Conservation (phyloP, 805 yeast species). For the Metschnikowia sp. region DNA sequence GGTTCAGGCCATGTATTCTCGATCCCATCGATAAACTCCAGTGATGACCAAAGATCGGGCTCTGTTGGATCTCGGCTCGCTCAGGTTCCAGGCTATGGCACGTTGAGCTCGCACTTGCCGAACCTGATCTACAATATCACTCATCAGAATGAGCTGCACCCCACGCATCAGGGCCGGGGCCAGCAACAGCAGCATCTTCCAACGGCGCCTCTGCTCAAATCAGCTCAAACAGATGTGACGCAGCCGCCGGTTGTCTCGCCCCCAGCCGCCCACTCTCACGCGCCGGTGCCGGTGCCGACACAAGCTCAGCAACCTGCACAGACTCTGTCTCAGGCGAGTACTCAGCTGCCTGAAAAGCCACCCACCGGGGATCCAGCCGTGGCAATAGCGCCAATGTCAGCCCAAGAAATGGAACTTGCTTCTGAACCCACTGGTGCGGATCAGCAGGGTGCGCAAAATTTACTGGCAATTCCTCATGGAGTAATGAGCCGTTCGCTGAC, state of each 20-base stretch:
- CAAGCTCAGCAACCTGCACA: slow-evolving; percentile 18
- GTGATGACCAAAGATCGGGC: slow-evolving; percentile 23
- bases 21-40: slow-evolving; percentile 46
- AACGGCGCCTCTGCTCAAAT: background rate
- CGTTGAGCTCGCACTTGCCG: slow-evolving; percentile 18
- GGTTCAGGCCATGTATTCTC: slow-evolving; percentile 44
- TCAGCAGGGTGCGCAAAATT: slow-evolving; percentile 8
- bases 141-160: slow-evolving; percentile 27
- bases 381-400: slow-evolving; percentile 5
- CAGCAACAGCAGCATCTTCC: slow-evolving; percentile 7
- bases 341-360: slow-evolving; percentile 16
- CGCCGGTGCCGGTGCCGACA: slow-evolving; percentile 17
- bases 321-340: slow-evolving; percentile 19
- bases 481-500: slow-evolving; percentile 42
- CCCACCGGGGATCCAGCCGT: slow-evolving; percentile 9
- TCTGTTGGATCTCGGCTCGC: slow-evolving; percentile 13
- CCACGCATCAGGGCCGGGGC: background rate
- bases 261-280: slow-evolving; percentile 8
- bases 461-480: slow-evolving; percentile 18
- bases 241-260: too few species aligned
- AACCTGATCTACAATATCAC: slow-evolving; percentile 20
- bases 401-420: slow-evolving; percentile 7
- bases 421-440: slow-evolving; percentile 5
- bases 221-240: too few species aligned
- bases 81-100: slow-evolving; percentile 17